A percentile compares a stretch with the other conserved stretches of the same genome.
Evolutionary conservation across 345 rosid genomes (phyloP).

Genomic region (Citrus unshiu): DNA sequence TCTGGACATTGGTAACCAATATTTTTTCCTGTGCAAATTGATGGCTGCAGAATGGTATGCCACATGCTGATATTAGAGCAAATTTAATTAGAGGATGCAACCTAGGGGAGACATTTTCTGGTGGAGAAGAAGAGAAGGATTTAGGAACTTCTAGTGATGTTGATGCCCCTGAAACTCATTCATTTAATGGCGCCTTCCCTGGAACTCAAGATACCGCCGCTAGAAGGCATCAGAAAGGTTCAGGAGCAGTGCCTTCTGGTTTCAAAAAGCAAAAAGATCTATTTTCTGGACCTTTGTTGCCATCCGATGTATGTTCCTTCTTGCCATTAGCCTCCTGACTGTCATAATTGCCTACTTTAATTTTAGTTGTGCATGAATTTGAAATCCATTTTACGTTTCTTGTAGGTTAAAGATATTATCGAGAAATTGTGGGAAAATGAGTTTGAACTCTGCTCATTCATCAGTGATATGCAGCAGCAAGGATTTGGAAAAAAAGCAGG

Average conservation of each 20-base stretch:
- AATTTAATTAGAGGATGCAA: constrained; percentile 45
- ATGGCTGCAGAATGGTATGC: constrained; percentile 45
- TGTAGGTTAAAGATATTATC: constrained; percentile 54
- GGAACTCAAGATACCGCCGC: constrained; percentile 21
- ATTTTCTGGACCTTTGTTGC: constrained; percentile 53
- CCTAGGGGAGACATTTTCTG: constrained; percentile 29
- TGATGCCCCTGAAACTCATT: constrained; percentile 12
- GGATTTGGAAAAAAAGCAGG: constrained; percentile 44
- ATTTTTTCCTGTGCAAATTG: not conserved
- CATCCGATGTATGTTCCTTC: constrained; percentile 58
- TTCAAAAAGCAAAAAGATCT: constrained; percentile 31
- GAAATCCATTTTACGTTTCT: constrained; percentile 2
- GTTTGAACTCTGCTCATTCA: constrained; percentile 63
- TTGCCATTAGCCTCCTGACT: not conserved
- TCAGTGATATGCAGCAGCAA: constrained; percentile 69
- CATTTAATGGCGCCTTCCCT: constrained; percentile 19
- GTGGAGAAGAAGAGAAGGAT: constrained; percentile 30
- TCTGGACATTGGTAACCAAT: not conserved
- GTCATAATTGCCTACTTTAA: not conserved
- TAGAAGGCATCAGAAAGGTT: constrained; percentile 28
- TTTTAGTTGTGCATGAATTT: not conserved
- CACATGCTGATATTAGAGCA: constrained; percentile 34
- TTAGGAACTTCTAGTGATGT: constrained; percentile 32
- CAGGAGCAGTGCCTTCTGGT: constrained; percentile 23
- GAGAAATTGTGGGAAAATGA: constrained; percentile 85